Evolutionary conservation across 2,329 filamentous ascomycete species (phyloP), one percentile per base, ranked within the genome.

Genomic region (Fusarium robinianum): DNA sequence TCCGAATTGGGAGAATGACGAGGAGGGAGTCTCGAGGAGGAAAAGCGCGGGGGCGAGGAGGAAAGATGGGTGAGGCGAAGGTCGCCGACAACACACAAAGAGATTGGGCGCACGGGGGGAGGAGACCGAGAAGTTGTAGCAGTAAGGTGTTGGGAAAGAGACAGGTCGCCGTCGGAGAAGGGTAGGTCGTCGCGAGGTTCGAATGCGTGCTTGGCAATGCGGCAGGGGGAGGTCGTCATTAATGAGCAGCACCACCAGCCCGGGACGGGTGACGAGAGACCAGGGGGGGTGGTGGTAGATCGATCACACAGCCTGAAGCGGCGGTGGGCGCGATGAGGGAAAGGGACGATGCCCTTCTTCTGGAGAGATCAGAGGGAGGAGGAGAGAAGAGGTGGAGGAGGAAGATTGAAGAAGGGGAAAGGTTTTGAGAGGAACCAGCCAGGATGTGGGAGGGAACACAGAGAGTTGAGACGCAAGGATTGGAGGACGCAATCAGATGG

Each of bases 181-280:
- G 18, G 31, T 19, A 53, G 30, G 35, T 38, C 35, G 41, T 54
- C 41, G 38, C 33, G 29, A 40, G 35, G 41, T 38, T 42, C 36
- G 22, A 41, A 49, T 38, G 39, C 42, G 33, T 55, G 35, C 51
- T 55, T 55, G 52, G 51, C 51, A 26, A 41, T n/a, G 24, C 29
- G 24, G 35, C 40, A 53, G 44, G 52, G n/a, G 47, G 34, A 41
- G 33, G 44, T 14, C 25, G 51, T 42, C 27, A 35, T 53, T 35
- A 49, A 55, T 46, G 30, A 25, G 49, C 37, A 27, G 52, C 52
- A 55, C 48, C 52, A 50, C 52, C 52, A 56, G 48, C 26, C 44
- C 39, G 52, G 52, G 21, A 55, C 44, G 14, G 44, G n/a, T 53
- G 40, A 30, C 41, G 33, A 42, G n/a, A 51, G 42, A 47, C 30